Percentiles rank a stretch among this genome's conserved stretches.
Conservation (phyloP, 306 rosid genomes). For the Dryas drummondii region DNA sequence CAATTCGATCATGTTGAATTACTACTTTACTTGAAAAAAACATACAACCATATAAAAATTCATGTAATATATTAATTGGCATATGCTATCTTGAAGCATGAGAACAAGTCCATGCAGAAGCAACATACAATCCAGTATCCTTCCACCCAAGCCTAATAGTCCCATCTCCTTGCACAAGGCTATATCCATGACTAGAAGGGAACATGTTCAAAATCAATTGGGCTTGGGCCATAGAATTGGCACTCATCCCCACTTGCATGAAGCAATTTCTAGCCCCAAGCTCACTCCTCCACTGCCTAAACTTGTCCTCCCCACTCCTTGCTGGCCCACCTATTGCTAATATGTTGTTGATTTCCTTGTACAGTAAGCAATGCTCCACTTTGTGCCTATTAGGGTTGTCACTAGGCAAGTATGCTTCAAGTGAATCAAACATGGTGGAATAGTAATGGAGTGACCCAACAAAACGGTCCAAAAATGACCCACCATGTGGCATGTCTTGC, state of each 20-base stretch:
- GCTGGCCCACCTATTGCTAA: constrained; percentile 82
- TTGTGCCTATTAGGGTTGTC: constrained; percentile 58
- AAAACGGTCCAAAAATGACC: constrained; percentile 81
- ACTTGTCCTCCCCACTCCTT: constrained; percentile 81
- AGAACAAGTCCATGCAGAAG: constrained; percentile 83
- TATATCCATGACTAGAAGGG: constrained; percentile 57
- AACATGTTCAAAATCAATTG: constrained; percentile 79
- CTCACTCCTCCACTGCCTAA: constrained; percentile 70
- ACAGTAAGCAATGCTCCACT: constrained; percentile 56
- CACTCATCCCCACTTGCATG: constrained; percentile 68
- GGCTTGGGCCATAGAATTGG: constrained; percentile 80
- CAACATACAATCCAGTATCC: constrained; percentile 69
- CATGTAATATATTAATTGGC: too few species aligned
- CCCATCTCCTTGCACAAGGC: constrained; percentile 75
- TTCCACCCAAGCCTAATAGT: constrained; percentile 54
- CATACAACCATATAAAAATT: too few species aligned
- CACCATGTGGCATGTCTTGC: constrained; percentile 61
- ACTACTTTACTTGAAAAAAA: too few species aligned
- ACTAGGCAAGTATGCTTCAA: constrained; percentile 49
- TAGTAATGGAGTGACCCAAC: constrained; percentile 84
- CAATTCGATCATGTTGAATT: too few species aligned
- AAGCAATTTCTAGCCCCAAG: constrained; percentile 43
- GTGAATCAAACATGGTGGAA: constrained; percentile 79
- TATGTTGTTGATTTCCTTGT: constrained; percentile 68
- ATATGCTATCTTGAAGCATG: constrained; percentile 26